Base-by-base conservation (phyloP, 345 rosid species). In the Camelina neglecta region DNA sequence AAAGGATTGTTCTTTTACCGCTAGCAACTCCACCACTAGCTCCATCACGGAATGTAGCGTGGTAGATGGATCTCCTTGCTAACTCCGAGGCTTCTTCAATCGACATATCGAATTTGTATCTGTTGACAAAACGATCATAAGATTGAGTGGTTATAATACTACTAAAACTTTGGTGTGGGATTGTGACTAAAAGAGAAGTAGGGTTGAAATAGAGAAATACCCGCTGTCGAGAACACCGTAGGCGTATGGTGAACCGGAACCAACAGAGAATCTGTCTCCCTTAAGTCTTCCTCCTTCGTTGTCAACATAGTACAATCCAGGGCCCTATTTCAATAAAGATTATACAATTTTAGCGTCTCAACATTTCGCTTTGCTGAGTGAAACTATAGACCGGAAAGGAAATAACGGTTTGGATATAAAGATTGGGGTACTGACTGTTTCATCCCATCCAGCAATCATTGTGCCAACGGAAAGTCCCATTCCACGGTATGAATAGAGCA, bases 361-460 rank as follows among this genome's bases (percentile, higher is more conserved):
- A 38, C 33, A 69, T 56, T n/a, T 58, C 12, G 3, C 5, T 39
- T 53, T 23, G 10, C 5, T 53, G 3, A n/a, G 18, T 24, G 20
- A 33, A 24, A 53, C 12, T 49, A 45, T 13, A 1, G 15, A 67
- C 60, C 0, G 38, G 21, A 24, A 71, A 53, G 24, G 60, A 3
- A 33, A 38, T 5, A 53, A 35, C 15, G 2, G 31, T 53, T 8
- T 39, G 58, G 20, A 61, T 36, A 36, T 47, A 3, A n/a, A 78
- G 11, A 9, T 75, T 44, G 8, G 56, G 44, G 56, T 60, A 61
- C 64, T 71, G 78, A 91, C 97, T 70, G 94, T 91, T 80, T 93
- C 98, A 82, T 91, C 98, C 98, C 97, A 93, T 69, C 98, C 98
- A 65, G 98, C 96, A 65, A 93, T 91, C 98, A 91, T 93, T 41